These are phyloP conservation scores for Desmodesmus armatus DNA, from an alignment of 139 green algal species.

Conservation along the genomic window DNA sequence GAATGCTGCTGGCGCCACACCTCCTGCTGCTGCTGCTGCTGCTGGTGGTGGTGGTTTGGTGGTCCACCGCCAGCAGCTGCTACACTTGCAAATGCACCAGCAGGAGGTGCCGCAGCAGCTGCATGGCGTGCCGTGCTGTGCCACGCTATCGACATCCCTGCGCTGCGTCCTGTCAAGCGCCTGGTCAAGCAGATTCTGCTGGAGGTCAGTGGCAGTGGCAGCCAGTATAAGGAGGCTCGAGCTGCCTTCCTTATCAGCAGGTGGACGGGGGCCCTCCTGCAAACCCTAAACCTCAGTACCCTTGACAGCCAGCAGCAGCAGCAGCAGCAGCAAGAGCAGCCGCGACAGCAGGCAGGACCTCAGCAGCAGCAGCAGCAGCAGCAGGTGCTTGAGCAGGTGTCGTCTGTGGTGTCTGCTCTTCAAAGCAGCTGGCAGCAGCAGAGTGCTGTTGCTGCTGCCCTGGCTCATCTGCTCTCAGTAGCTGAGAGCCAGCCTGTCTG, in stretches of 20 bases:
- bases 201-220: background rate
- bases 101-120: background rate
- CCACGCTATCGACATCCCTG: background rate
- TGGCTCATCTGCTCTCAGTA: conserved; percentile 24
- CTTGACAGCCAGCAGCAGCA: no score
- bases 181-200: conserved; percentile 1
- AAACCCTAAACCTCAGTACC: background rate
- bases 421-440: conserved; percentile 36
- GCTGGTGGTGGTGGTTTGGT: no score
- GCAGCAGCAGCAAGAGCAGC: conserved; percentile 7
- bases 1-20: background rate
- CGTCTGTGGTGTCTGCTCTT: no score
- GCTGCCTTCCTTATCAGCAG: background rate
- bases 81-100: background rate
- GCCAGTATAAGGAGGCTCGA: conserved; percentile 9
- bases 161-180: background rate
- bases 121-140: conserved; percentile 15
- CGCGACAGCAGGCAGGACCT: no score
- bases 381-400: conserved; percentile 8
- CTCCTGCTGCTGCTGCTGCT: conserved; percentile 1
- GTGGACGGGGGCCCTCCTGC: conserved; percentile 3
- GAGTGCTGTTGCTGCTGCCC: background rate
- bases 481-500: conserved; percentile 17
- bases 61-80: background rate
- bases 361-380: conserved; percentile 21